These are phyloP conservation scores for Raffaelea ambrosiae DNA, from an alignment of 2,329 filamentous ascomycete genomes.

Conservation along the genomic window DNA sequence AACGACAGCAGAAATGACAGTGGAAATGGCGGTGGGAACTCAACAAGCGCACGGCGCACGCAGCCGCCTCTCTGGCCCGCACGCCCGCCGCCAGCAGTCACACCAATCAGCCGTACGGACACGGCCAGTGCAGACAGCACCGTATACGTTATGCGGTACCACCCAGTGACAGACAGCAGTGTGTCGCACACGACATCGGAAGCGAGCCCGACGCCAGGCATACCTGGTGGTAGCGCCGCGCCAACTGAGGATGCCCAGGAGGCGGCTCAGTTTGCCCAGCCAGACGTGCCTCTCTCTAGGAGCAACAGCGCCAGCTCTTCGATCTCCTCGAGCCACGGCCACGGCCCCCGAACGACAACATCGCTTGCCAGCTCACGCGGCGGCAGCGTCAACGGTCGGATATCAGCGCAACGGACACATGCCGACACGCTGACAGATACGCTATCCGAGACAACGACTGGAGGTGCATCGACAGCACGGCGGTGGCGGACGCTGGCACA, in stretches of 20 bases:
- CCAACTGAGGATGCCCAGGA: background rate
- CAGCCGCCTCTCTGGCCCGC: constrained; percentile 47
- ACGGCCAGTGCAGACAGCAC: constrained; percentile 57
- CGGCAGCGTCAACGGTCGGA: background rate
- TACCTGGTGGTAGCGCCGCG: no score
- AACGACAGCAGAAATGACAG: background rate
- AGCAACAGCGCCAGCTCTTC: constrained; percentile 10
- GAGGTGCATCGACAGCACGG: constrained; percentile 3
- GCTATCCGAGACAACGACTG: constrained; percentile 4
- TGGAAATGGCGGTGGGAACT: constrained; percentile 10
- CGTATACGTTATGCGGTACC: constrained; percentile 54
- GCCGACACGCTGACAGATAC: constrained; percentile 7
- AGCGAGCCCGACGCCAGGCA: constrained; percentile 8
- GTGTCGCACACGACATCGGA: constrained; percentile 35
- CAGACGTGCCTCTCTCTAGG: constrained; percentile 6
- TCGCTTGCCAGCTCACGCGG: constrained; percentile 8
- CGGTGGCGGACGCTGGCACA: constrained; percentile 23
- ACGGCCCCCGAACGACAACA: background rate
- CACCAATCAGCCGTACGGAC: constrained; percentile 52
- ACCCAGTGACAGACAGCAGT: constrained; percentile 42
- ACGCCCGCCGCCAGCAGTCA: constrained; percentile 44
- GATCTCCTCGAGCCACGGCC: constrained; percentile 3
- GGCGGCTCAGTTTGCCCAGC: background rate
- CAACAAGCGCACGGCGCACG: constrained; percentile 2
- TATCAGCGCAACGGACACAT: background rate